Evolutionary conservation across 2,329 filamentous ascomycete genomes (phyloP).

Genomic region (Mycosphaerella sp.): DNA sequence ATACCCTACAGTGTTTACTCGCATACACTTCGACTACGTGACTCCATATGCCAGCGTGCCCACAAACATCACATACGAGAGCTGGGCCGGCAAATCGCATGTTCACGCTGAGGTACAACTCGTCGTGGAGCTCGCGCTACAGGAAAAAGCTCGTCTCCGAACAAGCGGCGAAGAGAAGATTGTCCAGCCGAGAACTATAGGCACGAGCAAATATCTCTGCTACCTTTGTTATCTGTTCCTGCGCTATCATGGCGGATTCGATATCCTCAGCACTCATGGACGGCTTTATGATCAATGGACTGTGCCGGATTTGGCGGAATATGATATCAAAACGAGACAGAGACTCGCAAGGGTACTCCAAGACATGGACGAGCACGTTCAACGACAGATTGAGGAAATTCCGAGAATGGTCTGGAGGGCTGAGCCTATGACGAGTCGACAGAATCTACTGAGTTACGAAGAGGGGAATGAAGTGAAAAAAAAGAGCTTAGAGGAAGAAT

Average conservation of each 20-base stretch:
- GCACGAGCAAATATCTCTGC: slow-evolving; percentile 18
- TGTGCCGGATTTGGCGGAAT: slow-evolving; percentile 13
- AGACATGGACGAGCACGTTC: slow-evolving; percentile 3
- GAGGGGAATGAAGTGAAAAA: neutral
- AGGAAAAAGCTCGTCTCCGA: neutral
- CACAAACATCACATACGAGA: slow-evolving; percentile 12
- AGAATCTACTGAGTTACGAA: slow-evolving; percentile 9
- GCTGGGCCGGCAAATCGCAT: slow-evolving; percentile 14
- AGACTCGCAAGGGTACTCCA: slow-evolving; percentile 3
- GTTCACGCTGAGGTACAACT: slow-evolving; percentile 17
- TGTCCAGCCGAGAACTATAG: slow-evolving; percentile 8
- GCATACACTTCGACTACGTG: slow-evolving; percentile 8
- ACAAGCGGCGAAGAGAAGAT: neutral
- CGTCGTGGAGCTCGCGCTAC: slow-evolving; percentile 8
- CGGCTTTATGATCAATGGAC: slow-evolving; percentile 17
- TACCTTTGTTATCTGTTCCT: slow-evolving; percentile 16
- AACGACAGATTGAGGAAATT: neutral
- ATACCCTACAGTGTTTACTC: neutral
- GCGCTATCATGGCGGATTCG: slow-evolving; percentile 6
- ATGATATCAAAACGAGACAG: neutral
- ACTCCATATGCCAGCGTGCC: slow-evolving; percentile 6
- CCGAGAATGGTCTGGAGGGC: slow-evolving; percentile 8
- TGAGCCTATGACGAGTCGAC: slow-evolving; percentile 17
- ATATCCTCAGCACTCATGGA: slow-evolving; percentile 9
- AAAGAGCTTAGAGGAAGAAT: neutral